phyloP scores from a whole-genome alignment of 768 basidiomycete genomes.

The Termitomyces sp. region DNA sequence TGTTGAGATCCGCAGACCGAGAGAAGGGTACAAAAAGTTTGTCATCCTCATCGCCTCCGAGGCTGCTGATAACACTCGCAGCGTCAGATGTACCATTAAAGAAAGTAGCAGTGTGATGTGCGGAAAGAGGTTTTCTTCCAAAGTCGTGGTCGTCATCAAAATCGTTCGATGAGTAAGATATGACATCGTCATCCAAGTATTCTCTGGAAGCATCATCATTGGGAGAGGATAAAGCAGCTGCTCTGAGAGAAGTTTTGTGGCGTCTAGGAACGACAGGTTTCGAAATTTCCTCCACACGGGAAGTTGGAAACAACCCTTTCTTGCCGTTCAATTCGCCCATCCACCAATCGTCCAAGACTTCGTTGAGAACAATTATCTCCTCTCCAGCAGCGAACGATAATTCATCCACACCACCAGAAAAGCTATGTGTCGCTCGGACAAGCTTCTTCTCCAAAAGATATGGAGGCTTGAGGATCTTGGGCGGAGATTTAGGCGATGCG shows the following conservation, averaged over 20 bases:
- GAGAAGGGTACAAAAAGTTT: conserved; percentile 22
- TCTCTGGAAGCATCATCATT: neutral
- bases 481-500: conserved; percentile 29
- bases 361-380: conserved; percentile 71
- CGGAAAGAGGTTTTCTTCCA: conserved; percentile 40
- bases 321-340: conserved; percentile 72
- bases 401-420: conserved; percentile 73
- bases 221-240: conserved; percentile 4
- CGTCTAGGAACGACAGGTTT: conserved; percentile 28
- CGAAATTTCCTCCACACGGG: conserved; percentile 59
- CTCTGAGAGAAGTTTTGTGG: conserved; percentile 10
- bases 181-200: conserved; percentile 12
- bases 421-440: conserved; percentile 75
- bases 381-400: conserved; percentile 72
- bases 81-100: conserved; percentile 39
- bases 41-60: conserved; percentile 43
- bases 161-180: conserved; percentile 29
- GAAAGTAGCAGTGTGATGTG: conserved; percentile 38
- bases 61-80: conserved; percentile 40
- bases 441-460: conserved; percentile 49
- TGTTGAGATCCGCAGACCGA: conserved; percentile 3
- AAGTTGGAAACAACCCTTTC: conserved; percentile 79
- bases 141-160: conserved; percentile 50
- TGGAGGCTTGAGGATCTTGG: conserved; percentile 48
- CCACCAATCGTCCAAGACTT: conserved; percentile 91